These are phyloP conservation scores for Aspergillus sp. DNA, from an alignment of 2,329 filamentous ascomycete species.

Conservation along the genomic window DNA sequence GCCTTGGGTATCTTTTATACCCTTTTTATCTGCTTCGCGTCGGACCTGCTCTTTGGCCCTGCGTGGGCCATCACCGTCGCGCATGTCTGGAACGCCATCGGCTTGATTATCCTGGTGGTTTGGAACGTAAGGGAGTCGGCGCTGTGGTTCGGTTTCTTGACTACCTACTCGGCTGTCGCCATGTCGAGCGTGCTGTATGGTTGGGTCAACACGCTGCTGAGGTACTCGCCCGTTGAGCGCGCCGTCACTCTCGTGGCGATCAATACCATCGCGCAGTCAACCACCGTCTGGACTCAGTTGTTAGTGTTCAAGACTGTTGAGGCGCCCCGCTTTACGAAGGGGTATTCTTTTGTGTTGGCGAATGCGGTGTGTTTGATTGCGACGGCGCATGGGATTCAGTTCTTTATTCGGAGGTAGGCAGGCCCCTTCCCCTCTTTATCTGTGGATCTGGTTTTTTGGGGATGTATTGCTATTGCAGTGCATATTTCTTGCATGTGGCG, in stretches of 20 bases:
- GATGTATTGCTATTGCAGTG: no score
- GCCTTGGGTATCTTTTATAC: conserved; percentile 59
- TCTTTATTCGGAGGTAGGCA: conserved; percentile 19
- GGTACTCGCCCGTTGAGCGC: conserved; percentile 42
- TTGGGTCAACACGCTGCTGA: conserved; percentile 55
- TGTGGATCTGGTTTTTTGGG: no score
- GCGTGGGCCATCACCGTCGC: conserved; percentile 57
- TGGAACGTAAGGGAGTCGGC: conserved; percentile 58
- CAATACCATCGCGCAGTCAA: conserved; percentile 55
- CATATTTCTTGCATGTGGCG: no score
- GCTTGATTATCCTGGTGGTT: conserved; percentile 53
- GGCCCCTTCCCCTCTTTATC: conserved; percentile 6
- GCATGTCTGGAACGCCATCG: conserved; percentile 53
- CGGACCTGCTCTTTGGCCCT: conserved; percentile 54
- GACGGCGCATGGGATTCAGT: conserved; percentile 24
- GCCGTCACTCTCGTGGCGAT: conserved; percentile 53
- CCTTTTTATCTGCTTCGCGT: conserved; percentile 54
- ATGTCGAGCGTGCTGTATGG: conserved; percentile 58
- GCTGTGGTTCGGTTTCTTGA: conserved; percentile 55
- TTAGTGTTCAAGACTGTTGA: conserved; percentile 52
- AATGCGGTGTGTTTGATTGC: conserved; percentile 39
- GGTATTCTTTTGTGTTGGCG: conserved; percentile 43
- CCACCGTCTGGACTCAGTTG: conserved; percentile 57
- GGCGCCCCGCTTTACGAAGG: conserved; percentile 44
- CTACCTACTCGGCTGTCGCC: conserved; percentile 50